A percentile compares a stretch with the other conserved stretches of the same genome.
phyloP scores from a whole-genome alignment of 75 land plant genomes.

The Sequoia sempervirens region DNA sequence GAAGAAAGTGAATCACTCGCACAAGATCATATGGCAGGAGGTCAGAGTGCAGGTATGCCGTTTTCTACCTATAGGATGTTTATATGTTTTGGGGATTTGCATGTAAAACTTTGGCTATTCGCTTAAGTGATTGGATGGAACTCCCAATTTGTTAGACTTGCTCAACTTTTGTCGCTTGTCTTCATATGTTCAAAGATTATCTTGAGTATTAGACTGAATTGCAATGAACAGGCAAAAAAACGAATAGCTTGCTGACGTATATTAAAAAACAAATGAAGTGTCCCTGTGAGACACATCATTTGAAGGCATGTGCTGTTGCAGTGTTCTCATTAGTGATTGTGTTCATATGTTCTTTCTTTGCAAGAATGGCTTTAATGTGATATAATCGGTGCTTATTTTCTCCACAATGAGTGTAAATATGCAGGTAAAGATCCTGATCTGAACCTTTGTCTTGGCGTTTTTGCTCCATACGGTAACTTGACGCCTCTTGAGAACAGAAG shows the following conservation, averaged over 20 bases:
- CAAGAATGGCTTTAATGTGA: neutral
- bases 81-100: neutral
- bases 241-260: neutral
- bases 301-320: neutral
- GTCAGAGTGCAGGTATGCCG: neutral
- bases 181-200: neutral
- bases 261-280: neutral
- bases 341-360: neutral
- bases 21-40: constrained; percentile 5
- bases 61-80: neutral
- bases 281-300: neutral
- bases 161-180: neutral
- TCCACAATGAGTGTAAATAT: neutral
- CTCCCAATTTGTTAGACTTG: neutral
- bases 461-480: neutral
- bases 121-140: neutral
- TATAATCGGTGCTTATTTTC: neutral
- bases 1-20: constrained; percentile 29
- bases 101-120: neutral
- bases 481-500: neutral
- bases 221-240: neutral
- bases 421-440: constrained; percentile 1
- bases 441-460: neutral
- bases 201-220: neutral
- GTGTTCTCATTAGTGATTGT: neutral